A percentile compares a stretch with the other conserved stretches of the same genome.
These are phyloP conservation scores for Globisporangium spinosum DNA, from an alignment of 352 stramenopile genomes.

Conservation along the genomic window DNA sequence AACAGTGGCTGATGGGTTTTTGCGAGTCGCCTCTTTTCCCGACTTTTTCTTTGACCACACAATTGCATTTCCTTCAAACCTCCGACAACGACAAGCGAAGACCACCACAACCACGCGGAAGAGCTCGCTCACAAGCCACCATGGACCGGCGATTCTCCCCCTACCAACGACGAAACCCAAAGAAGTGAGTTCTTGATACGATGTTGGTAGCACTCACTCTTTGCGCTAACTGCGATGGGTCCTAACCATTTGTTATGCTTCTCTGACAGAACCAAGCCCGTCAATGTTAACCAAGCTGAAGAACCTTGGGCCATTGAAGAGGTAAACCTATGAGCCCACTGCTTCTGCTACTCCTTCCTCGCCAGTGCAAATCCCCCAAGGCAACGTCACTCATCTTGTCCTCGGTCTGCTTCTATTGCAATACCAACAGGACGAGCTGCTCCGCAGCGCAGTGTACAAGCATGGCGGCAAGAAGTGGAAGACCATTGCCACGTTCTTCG, in stretches of 20 bases:
- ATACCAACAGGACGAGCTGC: slow-evolving; percentile 49
- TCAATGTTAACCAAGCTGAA: slow-evolving; percentile 9
- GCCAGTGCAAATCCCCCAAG: background rate
- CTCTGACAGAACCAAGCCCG: background rate
- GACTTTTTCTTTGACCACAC: slow-evolving; percentile 15
- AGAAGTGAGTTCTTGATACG: slow-evolving; percentile 11
- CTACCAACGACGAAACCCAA: slow-evolving; percentile 12
- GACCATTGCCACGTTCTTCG: slow-evolving; percentile 49
- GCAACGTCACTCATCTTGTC: background rate
- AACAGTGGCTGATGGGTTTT: slow-evolving; percentile 1
- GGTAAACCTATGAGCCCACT: background rate
- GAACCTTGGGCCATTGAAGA: slow-evolving; percentile 15
- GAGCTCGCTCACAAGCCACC: slow-evolving; percentile 4
- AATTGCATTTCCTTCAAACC: slow-evolving; percentile 20
- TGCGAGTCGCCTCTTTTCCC: slow-evolving; percentile 14
- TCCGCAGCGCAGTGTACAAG: slow-evolving; percentile 64
- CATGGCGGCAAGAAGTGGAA: slow-evolving; percentile 84
- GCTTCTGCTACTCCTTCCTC: background rate
- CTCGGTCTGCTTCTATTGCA: background rate
- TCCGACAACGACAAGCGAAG: slow-evolving; percentile 4
- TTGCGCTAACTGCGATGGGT: background rate
- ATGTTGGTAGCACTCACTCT: background rate
- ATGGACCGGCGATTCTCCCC: slow-evolving; percentile 20
- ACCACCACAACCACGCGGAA: background rate
- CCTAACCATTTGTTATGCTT: background rate